Evolutionary conservation across 495 filamentous ascomycete genomes (phyloP), one percentile per base, ranked within the genome.

Genomic region (Daldinia bambusicola): DNA sequence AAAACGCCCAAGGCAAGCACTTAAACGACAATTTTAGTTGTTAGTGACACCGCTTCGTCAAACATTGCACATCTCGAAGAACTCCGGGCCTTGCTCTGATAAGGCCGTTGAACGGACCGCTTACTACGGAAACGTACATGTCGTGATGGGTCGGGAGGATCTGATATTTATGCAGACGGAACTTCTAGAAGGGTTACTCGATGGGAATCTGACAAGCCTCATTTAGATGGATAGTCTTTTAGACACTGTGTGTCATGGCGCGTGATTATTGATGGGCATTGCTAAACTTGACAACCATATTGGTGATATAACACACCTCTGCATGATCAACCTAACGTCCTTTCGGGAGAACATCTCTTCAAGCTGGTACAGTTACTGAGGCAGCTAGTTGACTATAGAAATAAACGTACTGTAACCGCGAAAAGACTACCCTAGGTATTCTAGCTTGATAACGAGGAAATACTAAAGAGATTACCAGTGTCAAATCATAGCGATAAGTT

Each of bases 81-180:
- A 48, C 18, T 48, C 43, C 43, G 43, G 43, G 43, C 43, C 43
- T 48, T 48, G 43, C 43, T 48, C 22, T 48, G 20, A 48, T 22
- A 48, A 48, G 43, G 18, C 43, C 43, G 43, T 48, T 48, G 18
- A 22, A 48, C 43, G 43, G 43, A 48, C 10, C 43, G 43, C 43
- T 48, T 48, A 48, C 43, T 48, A 48, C 43, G 43, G 43, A 48
- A 48, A 48, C 18, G 43, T 48, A n/a, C 52, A 63, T 63, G 59
- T 61, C 43, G 58, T 60, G 69, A 71, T 71, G 63, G 63, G n/a
- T 64, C 69, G 69, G 63, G 63, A 55, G 50, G 63, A 71, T 67
- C 63, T 64, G 43, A 6, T n/a, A 16, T 13, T 14, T 63, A 59
- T 63, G 59, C 69, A 60, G 58, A 67, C 63, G 43, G 63, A 20